phyloP scores from a whole-genome alignment of 805 yeast genomes.

The Starmerella stellata region DNA sequence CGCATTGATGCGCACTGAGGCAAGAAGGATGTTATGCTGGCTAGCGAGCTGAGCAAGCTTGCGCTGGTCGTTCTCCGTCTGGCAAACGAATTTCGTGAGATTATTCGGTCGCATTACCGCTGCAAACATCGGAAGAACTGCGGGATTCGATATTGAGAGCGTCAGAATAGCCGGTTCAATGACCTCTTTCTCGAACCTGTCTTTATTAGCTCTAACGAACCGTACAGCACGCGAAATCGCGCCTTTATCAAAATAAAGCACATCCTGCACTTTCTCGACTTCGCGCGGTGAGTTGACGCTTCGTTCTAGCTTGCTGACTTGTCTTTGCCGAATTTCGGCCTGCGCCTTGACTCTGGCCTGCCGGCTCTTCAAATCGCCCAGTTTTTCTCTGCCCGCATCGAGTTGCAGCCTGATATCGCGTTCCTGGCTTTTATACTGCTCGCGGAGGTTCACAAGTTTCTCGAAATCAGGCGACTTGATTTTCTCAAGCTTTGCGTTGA shows the following conservation, averaged over 20 bases:
- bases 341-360: too few relatives aligned
- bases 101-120: conserved; percentile 37
- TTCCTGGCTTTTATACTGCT: too few relatives aligned
- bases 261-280: background rate
- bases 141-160: conserved; percentile 34
- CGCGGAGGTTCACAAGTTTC: too few relatives aligned
- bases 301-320: too few relatives aligned
- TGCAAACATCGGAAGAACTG: conserved; percentile 39
- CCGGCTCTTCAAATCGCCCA: too few relatives aligned
- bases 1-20: background rate
- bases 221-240: background rate
- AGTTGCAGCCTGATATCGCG: too few relatives aligned
- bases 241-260: conserved; percentile 1
- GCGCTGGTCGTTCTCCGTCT: conserved; percentile 32
- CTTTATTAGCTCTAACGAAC: background rate
- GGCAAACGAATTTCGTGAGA: conserved; percentile 45
- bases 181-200: conserved; percentile 27
- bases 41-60: conserved; percentile 29
- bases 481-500: too few relatives aligned
- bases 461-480: too few relatives aligned
- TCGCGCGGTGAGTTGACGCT: background rate
- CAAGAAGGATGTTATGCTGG: conserved; percentile 15
- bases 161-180: conserved; percentile 62
- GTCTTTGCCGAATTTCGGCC: too few relatives aligned
- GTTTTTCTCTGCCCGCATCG: too few relatives aligned